Evolutionary conservation across 1,284 basidiomycete species (phyloP).

Genomic region (Cryptococcus deneoformans): DNA sequence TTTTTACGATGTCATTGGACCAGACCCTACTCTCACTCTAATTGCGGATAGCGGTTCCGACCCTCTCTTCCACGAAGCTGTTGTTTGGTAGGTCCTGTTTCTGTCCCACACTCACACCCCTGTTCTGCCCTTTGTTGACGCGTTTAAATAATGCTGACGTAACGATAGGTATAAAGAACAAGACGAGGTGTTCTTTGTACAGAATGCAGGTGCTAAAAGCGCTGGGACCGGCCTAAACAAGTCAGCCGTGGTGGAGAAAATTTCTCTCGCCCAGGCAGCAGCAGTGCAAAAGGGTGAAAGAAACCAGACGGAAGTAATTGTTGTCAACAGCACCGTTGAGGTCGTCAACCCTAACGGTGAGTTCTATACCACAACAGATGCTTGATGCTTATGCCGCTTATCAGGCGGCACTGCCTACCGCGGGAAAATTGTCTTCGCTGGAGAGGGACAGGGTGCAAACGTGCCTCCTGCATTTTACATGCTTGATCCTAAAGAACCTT

Average conservation of each 20-base stretch:
- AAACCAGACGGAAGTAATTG: conserved; percentile 54
- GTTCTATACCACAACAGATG: conserved; percentile 1
- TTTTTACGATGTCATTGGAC: conserved; percentile 62
- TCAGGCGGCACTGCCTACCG: conserved; percentile 59
- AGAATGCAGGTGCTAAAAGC: conserved; percentile 53
- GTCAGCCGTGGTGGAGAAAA: conserved; percentile 52
- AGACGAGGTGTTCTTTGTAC: conserved; percentile 59
- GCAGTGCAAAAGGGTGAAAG: conserved; percentile 50
- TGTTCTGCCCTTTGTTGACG: neutral
- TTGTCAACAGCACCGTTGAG: conserved; percentile 51
- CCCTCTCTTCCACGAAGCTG: conserved; percentile 72
- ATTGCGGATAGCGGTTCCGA: conserved; percentile 58
- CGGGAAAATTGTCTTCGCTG: conserved; percentile 63
- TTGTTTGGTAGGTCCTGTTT: conserved; percentile 53
- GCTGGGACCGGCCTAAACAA: conserved; percentile 52
- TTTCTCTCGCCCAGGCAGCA: conserved; percentile 49
- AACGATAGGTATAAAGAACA: conserved; percentile 51
- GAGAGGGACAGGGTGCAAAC: conserved; percentile 60
- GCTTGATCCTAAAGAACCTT: conserved; percentile 62
- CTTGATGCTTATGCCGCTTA: neutral
- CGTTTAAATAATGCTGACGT: neutral
- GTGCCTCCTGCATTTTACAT: conserved; percentile 63
- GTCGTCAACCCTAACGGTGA: conserved; percentile 71
- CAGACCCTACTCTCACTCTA: conserved; percentile 57
- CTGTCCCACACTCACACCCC: no score